phyloP scores from a whole-genome alignment of 345 rosid species.

The Eucalyptus leucophloia region DNA sequence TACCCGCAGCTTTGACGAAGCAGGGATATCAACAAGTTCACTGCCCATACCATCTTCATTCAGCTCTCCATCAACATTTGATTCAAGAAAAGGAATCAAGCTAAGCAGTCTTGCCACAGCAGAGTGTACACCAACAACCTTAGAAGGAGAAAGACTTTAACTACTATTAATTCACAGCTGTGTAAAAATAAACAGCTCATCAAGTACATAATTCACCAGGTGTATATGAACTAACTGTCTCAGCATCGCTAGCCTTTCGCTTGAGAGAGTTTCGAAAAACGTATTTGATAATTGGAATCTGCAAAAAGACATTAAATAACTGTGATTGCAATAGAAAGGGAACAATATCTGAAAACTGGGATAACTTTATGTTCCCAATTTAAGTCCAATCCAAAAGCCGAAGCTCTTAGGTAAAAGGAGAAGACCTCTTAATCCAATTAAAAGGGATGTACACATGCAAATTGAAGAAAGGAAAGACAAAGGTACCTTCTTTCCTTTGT shows the following conservation, averaged over 20 bases:
- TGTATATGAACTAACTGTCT: slow-evolving; percentile 30
- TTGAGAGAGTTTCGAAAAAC: slow-evolving; percentile 71
- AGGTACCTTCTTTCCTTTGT: slow-evolving; percentile 59
- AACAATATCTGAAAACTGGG: background rate
- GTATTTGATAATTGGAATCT: slow-evolving; percentile 60
- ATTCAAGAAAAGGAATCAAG: slow-evolving; percentile 49
- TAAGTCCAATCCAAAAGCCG: background rate
- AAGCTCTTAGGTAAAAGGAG: background rate
- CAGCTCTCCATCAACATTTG: slow-evolving; percentile 14
- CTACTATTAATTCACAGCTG: background rate
- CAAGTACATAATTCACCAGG: background rate
- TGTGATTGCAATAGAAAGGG: background rate
- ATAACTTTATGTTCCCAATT: background rate
- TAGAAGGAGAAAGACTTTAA: background rate
- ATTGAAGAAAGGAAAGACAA: background rate
- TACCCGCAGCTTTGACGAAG: slow-evolving; percentile 46
- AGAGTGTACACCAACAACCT: slow-evolving; percentile 65
- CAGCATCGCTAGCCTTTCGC: slow-evolving; percentile 71
- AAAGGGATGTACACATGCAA: background rate
- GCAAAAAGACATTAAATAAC: background rate
- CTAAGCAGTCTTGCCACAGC: slow-evolving; percentile 40
- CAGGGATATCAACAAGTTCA: slow-evolving; percentile 28
- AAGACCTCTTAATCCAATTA: background rate
- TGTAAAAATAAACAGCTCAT: background rate
- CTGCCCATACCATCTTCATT: slow-evolving; percentile 29